Conservation (phyloP, 441 rosid species). For the Pelargonium fulgidum region DNA sequence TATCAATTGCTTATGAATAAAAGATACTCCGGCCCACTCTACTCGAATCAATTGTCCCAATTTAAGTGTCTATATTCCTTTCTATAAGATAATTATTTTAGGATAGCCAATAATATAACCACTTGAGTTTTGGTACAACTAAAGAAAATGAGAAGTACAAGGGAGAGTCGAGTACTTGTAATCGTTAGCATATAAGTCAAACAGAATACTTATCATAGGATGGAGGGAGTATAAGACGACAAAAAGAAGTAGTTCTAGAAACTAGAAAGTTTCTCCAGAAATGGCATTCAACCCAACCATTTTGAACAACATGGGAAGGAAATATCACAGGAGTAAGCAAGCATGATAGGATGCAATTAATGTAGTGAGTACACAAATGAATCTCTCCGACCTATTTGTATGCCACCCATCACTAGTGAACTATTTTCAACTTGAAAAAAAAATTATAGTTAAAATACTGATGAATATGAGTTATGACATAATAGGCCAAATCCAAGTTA, state of each 20-base stretch:
- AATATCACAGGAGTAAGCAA: not conserved
- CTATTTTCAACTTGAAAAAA: too few species aligned
- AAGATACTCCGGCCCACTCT: not conserved
- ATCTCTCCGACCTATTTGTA: too few species aligned
- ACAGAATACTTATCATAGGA: not conserved
- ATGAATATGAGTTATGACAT: not conserved
- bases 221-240: not conserved
- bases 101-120: too few species aligned
- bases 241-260: not conserved
- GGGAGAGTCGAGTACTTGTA: too few species aligned
- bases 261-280: not conserved
- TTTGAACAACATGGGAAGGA: not conserved
- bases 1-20: not conserved
- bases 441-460: too few species aligned
- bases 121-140: not conserved
- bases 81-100: too few species aligned
- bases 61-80: too few species aligned
- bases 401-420: too few species aligned
- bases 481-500: not conserved
- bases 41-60: too few species aligned
- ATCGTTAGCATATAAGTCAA: not conserved
- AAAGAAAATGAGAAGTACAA: too few species aligned
- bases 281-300: not conserved
- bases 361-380: too few species aligned
- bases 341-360: not conserved